A percentile compares a stretch with the other conserved stretches of the same genome.
Conservation (phyloP, 495 filamentous ascomycete genomes). For the Echria macrotheca region DNA sequence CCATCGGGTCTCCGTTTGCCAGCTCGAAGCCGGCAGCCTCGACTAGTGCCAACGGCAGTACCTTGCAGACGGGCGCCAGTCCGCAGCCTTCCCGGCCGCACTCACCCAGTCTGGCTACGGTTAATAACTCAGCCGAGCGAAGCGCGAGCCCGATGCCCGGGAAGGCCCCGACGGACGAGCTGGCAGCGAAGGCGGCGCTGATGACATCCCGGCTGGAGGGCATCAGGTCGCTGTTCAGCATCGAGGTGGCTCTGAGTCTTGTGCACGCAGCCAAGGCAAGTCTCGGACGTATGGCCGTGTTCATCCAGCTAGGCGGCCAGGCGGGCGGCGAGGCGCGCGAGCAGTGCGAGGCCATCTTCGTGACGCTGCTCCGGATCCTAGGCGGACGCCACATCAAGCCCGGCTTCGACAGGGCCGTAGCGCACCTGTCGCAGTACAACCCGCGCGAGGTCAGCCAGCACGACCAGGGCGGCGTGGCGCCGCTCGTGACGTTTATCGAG, state of each 20-base stretch:
- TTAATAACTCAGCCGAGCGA: constrained; percentile 20
- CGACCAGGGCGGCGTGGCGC: constrained; percentile 67
- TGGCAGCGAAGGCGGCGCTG: constrained; percentile 91
- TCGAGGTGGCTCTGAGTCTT: constrained; percentile 86
- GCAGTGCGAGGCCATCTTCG: constrained; percentile 88
- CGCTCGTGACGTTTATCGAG: constrained; percentile 92
- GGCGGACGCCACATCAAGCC: constrained; percentile 82
- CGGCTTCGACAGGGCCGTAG: constrained; percentile 87
- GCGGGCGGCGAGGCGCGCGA: constrained; percentile 78
- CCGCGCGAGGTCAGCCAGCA: constrained; percentile 78
- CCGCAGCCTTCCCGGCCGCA: constrained; percentile 41
- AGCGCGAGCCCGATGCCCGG: constrained; percentile 45
- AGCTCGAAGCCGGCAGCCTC: constrained; percentile 35
- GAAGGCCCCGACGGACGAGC: constrained; percentile 76
- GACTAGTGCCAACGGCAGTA: constrained; percentile 20
- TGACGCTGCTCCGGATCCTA: constrained; percentile 73
- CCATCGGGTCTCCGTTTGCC: constrained; percentile 37
- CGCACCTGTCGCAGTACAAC: constrained; percentile 86
- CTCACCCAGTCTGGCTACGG: constrained; percentile 33
- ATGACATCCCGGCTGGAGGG: constrained; percentile 93
- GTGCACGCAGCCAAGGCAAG: constrained; percentile 88
- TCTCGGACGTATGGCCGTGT: constrained; percentile 77
- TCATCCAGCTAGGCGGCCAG: constrained; percentile 71
- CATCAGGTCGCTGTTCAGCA: constrained; percentile 89
- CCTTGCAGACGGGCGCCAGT: constrained; percentile 21